Percentiles rank a stretch among this genome's conserved stretches.
Conservation (phyloP, 352 stramenopile genomes). For the Phytopythium litorale region DNA sequence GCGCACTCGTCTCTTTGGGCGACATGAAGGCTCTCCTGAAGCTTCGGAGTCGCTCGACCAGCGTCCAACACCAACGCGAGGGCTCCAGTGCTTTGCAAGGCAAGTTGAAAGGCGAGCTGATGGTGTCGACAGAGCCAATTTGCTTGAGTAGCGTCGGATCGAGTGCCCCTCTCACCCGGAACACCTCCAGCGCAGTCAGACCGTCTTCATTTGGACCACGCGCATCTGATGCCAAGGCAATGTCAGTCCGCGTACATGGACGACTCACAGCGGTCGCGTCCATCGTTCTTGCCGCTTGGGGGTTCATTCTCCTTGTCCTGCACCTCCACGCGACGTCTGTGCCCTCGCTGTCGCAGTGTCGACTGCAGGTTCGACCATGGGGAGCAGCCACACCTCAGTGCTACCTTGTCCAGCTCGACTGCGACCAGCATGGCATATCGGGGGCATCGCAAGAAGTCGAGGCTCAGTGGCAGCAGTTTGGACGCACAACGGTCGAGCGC, state of each 20-base stretch:
- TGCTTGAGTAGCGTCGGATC: background rate
- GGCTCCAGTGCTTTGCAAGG: background rate
- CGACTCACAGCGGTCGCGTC: conserved; percentile 1
- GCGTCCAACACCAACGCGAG: background rate
- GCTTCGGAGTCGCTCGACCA: background rate
- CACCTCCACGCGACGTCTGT: conserved; percentile 12
- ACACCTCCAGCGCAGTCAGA: background rate
- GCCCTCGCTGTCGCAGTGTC: background rate
- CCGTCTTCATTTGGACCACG: background rate
- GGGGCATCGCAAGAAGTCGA: conserved; percentile 9
- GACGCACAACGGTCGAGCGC: conserved; percentile 16
- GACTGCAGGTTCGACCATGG: conserved; percentile 2
- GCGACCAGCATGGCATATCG: conserved; percentile 9
- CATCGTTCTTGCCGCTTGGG: conserved; percentile 11
- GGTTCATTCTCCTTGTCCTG: conserved; percentile 12
- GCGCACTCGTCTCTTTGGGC: conserved; percentile 5
- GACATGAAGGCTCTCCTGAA: conserved; percentile 6
- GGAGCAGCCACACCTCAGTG: conserved; percentile 7
- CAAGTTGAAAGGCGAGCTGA: background rate
- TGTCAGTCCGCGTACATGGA: background rate
- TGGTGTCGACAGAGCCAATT: too few relatives aligned
- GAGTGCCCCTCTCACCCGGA: background rate
- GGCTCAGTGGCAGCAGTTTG: conserved; percentile 15
- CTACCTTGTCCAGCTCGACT: conserved; percentile 30
- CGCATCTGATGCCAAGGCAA: background rate